Percentiles rank a stretch among this genome's conserved stretches.
Conservation (phyloP, 2,329 filamentous ascomycete genomes). For the Elsinoe fawcettii region DNA sequence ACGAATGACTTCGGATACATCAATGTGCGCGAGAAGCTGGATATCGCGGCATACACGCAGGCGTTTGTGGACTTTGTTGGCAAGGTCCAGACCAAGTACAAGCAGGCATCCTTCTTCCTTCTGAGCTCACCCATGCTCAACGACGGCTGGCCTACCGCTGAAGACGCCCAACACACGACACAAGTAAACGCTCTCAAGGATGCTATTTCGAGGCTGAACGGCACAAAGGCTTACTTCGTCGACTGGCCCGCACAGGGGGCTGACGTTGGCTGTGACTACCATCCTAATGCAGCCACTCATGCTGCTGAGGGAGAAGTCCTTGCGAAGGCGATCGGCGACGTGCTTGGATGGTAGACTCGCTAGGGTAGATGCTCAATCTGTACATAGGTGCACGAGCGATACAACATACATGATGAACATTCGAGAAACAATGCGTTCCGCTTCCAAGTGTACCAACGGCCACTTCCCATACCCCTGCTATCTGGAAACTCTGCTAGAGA, state of each 20-base stretch:
- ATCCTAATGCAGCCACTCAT: neutral
- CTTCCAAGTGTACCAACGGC: too few species aligned
- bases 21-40: constrained; percentile 65
- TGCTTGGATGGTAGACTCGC: neutral
- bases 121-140: constrained; percentile 35
- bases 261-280: constrained; percentile 3
- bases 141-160: constrained; percentile 32
- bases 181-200: constrained; percentile 31
- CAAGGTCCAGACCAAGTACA: constrained; percentile 31
- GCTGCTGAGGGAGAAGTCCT: neutral
- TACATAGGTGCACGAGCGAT: neutral
- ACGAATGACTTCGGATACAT: constrained; percentile 55
- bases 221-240: constrained; percentile 32
- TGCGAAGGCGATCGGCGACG: neutral
- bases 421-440: too few species aligned
- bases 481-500: too few species aligned
- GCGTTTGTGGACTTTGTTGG: constrained; percentile 30
- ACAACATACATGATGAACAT: neutral
- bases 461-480: too few species aligned
- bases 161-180: constrained; percentile 34
- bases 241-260: constrained; percentile 36
- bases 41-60: constrained; percentile 63
- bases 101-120: constrained; percentile 35
- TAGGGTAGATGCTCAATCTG: neutral
- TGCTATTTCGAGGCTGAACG: constrained; percentile 28